Evolutionary conservation across 768 basidiomycete genomes (phyloP), one percentile per base, ranked within the genome.

Genomic region (Boletus reticuloceps): DNA sequence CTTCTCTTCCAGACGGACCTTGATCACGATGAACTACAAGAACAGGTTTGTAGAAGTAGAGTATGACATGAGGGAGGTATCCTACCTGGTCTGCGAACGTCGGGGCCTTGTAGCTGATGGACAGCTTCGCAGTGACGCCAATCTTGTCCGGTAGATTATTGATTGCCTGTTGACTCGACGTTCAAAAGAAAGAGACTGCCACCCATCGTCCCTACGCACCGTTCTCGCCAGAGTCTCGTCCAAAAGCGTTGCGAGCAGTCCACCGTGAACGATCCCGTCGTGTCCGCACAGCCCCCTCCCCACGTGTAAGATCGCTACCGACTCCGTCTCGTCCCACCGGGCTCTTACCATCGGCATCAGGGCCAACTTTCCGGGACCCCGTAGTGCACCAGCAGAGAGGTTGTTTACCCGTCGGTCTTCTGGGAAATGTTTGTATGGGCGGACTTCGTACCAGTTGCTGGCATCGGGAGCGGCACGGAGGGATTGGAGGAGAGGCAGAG

Each of bases 251-350:
- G 94, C 93, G 19, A 98, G 76, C 55, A 98, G 64, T 2, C 96
- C 96, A 0, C 96, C 96, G 63, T 99, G 96, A 4, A 98, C 75
- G 57, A 99, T 94, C 0, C 96, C 96, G 71, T 96, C 94, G 58
- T 96, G 89, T 5, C 91, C 95, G 65, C 96, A 98, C 49, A 98
- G 58, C 3, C 86, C 89, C 40, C 89, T 74, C 2, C 96, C 96
- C 3, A 97, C 76, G 63, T 98, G 96, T 2, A 94, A 52, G 55
- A 97, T 75, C 6, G 84, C 76, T 27, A 84, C 65, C 11, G 82
- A 82, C 72, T 93, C 91, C 12, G 77, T 78, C 67, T 94, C 91
- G 72, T 97, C 93, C 52, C 74, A 77, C 63, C 77, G 82, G 17
- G 82, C 82, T 20, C 94, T 81, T 12, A 92, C 82, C 4, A 98